Evolutionary conservation across 306 rosid species (phyloP).

Genomic region (Cucurbita moschata): DNA sequence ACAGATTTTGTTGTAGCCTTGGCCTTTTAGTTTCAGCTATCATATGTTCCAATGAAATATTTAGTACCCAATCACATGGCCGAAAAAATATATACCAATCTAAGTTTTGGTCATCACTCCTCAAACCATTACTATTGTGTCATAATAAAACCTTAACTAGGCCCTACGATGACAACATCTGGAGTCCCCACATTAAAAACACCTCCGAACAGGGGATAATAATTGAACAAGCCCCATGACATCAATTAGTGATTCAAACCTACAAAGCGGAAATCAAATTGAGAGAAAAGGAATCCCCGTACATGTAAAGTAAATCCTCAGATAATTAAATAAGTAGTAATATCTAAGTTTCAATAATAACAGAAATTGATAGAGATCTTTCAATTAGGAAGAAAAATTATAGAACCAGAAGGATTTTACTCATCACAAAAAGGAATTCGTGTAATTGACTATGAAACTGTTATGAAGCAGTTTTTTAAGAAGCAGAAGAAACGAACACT

Average conservation of each 20-base stretch:
- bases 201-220: neutral
- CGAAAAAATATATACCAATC: neutral
- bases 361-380: neutral
- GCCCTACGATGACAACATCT: neutral
- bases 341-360: neutral
- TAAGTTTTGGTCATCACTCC: neutral
- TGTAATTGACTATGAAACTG: neutral
- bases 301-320: neutral
- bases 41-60: neutral
- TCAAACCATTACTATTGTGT: neutral
- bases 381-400: neutral
- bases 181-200: neutral
- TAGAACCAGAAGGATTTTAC: neutral
- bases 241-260: neutral
- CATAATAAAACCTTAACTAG: neutral
- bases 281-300: neutral
- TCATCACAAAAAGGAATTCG: neutral
- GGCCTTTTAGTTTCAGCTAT: neutral
- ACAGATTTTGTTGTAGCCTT: neutral
- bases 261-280: neutral
- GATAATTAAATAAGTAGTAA: neutral
- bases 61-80: neutral
- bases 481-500: too few relatives aligned
- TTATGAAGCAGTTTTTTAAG: neutral
- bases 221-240: neutral